A percentile compares a stretch with the other conserved stretches of the same genome.
phyloP scores from a whole-genome alignment of 805 yeast genomes.

The Komagataella pastoris region DNA sequence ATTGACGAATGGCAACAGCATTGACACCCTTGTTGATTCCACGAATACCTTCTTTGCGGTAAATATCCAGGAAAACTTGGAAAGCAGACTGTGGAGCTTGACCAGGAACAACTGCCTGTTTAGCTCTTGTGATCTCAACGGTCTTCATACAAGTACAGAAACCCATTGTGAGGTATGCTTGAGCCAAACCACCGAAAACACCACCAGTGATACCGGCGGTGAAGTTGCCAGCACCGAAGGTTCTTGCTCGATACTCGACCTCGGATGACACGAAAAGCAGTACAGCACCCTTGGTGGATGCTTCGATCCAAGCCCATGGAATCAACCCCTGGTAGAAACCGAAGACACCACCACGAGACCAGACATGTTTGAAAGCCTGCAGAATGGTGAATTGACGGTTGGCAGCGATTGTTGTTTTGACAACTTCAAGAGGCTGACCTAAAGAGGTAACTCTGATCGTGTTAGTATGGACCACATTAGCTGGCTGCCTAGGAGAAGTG shows the following conservation, averaged over 20 bases:
- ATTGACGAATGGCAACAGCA: conserved; percentile 97
- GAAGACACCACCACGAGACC: conserved; percentile 85
- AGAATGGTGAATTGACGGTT: conserved; percentile 60
- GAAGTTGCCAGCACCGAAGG: conserved; percentile 56
- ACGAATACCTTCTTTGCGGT: conserved; percentile 72
- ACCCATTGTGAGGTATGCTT: conserved; percentile 94
- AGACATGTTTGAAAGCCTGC: conserved; percentile 61
- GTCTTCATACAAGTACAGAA: conserved; percentile 99
- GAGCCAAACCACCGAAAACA: conserved; percentile 90
- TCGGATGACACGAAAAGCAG: conserved; percentile 86
- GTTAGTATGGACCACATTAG: conserved; percentile 1
- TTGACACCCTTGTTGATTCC: conserved; percentile 97
- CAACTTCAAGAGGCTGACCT: conserved; percentile 95
- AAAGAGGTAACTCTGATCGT: conserved; percentile 56
- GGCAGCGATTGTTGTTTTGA: conserved; percentile 97
- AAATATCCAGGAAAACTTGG: conserved; percentile 79
- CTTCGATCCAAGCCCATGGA: conserved; percentile 99
- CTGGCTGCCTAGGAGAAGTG: background rate
- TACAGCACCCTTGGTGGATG: conserved; percentile 97
- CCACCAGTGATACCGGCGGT: conserved; percentile 92
- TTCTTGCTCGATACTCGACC: conserved; percentile 66
- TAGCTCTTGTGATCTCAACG: conserved; percentile 88
- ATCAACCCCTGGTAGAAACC: conserved; percentile 97
- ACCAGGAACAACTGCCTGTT: conserved; percentile 45
- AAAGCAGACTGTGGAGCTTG: conserved; percentile 69